Evolutionary conservation across 129 eudicot species (phyloP).

Genomic region (Calendula officinalis): DNA sequence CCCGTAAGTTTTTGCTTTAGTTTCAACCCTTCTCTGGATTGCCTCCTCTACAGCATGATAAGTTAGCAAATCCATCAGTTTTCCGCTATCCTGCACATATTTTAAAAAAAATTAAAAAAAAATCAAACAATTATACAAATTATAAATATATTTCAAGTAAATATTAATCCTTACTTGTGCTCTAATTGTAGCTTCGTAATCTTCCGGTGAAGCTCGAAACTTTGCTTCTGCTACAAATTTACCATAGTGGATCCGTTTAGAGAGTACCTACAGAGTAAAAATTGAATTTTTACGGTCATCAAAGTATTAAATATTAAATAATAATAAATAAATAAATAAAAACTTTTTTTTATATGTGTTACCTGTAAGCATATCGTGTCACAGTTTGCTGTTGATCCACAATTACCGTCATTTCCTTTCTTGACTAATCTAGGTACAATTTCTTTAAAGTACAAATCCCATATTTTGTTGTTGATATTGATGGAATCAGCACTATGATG

Average conservation of each 20-base stretch:
- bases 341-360: constrained; percentile 7
- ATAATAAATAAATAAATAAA: neutral
- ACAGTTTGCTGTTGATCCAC: constrained; percentile 63
- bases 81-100: constrained; percentile 45
- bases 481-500: constrained; percentile 65
- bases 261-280: constrained; percentile 50
- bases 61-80: constrained; percentile 62
- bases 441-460: constrained; percentile 70
- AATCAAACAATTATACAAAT: neutral
- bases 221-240: constrained; percentile 97
- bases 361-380: constrained; percentile 88
- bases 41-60: constrained; percentile 73
- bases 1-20: constrained; percentile 67
- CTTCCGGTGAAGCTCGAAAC: constrained; percentile 65
- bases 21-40: constrained; percentile 61
- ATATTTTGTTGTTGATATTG: constrained; percentile 58
- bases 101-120: neutral
- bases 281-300: neutral
- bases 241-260: constrained; percentile 86
- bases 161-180: constrained; percentile 46
- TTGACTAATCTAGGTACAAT: constrained; percentile 72
- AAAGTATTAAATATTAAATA: neutral
- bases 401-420: constrained; percentile 74
- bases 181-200: constrained; percentile 63
- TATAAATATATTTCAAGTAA: neutral